Evolutionary conservation across 2,329 filamentous ascomycete species (phyloP).

Genomic region (Periconia sp.): DNA sequence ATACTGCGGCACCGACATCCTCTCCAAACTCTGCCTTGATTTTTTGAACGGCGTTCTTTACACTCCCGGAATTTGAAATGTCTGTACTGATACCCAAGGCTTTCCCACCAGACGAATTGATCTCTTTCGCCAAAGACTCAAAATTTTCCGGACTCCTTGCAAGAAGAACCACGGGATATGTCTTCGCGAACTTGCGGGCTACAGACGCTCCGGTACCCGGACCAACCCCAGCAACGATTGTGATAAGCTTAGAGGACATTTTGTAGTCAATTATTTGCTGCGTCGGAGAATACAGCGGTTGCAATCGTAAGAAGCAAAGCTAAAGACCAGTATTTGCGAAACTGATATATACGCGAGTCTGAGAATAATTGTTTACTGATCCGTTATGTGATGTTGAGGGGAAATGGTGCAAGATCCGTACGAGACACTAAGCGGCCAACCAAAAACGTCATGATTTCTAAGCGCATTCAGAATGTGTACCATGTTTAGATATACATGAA

Average conservation of each 20-base stretch:
- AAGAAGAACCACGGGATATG: conserved; percentile 75
- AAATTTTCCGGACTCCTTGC: conserved; percentile 68
- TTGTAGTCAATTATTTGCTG: neutral
- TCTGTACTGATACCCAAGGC: conserved; percentile 73
- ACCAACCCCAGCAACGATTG: conserved; percentile 7
- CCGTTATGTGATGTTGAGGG: conserved; percentile 6
- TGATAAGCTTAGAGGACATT: conserved; percentile 1
- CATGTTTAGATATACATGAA: neutral
- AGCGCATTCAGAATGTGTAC: neutral
- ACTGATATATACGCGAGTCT: conserved; percentile 3
- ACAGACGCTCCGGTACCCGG: conserved; percentile 63
- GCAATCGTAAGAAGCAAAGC: neutral
- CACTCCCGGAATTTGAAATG: conserved; percentile 56
- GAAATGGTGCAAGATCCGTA: conserved; percentile 5
- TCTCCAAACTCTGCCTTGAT: conserved; percentile 62
- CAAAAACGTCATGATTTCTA: conserved; percentile 13
- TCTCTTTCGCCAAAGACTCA: conserved; percentile 67
- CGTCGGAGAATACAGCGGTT: neutral
- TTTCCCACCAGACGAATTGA: conserved; percentile 66
- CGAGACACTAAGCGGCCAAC: conserved; percentile 2
- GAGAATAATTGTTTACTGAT: conserved; percentile 8
- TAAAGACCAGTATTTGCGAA: neutral
- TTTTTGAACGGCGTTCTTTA: conserved; percentile 63
- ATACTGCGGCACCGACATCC: conserved; percentile 43
- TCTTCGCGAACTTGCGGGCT: conserved; percentile 60